Evolutionary conservation across 2,329 filamentous ascomycete species (phyloP).

Genomic region (Neonectria magnoliae): DNA sequence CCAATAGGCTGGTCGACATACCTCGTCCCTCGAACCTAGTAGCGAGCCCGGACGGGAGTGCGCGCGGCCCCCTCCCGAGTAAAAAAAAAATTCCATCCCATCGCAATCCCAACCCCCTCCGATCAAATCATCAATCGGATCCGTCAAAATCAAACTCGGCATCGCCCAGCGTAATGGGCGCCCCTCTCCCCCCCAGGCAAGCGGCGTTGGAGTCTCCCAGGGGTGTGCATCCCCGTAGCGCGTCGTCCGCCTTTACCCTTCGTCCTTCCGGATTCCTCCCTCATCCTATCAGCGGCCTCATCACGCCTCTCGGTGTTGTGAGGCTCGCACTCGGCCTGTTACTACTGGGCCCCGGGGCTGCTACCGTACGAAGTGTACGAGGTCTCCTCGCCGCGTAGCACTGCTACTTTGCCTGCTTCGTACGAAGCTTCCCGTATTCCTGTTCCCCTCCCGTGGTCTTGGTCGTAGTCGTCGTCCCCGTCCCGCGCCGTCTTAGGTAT

Average conservation of each 20-base stretch:
- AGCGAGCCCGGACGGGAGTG: not conserved
- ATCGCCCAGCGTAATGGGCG: too few relatives aligned
- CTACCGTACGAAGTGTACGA: not conserved
- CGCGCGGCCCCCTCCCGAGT: not conserved
- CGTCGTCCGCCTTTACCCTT: constrained; percentile 17
- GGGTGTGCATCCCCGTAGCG: not conserved
- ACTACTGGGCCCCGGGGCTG: not conserved
- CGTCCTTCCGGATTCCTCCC: constrained; percentile 18
- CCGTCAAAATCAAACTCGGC: constrained; percentile 1
- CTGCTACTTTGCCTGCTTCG: not conserved
- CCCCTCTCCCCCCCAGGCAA: not conserved
- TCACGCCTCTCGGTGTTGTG: constrained; percentile 12
- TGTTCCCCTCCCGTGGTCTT: not conserved
- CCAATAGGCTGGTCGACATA: constrained; percentile 7
- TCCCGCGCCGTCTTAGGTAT: not conserved
- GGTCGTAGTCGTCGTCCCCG: not conserved
- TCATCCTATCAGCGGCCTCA: constrained; percentile 20
- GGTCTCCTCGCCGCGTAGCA: not conserved
- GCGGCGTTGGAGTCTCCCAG: constrained; percentile 20
- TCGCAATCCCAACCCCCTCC: constrained; percentile 13
- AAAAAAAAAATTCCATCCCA: not conserved
- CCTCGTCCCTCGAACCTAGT: not conserved
- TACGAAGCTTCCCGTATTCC: not conserved
- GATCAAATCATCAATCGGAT: constrained; percentile 11
- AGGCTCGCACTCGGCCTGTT: not conserved